Evolutionary conservation across 306 rosid species (phyloP).

Genomic region (Abrus precatorius): DNA sequence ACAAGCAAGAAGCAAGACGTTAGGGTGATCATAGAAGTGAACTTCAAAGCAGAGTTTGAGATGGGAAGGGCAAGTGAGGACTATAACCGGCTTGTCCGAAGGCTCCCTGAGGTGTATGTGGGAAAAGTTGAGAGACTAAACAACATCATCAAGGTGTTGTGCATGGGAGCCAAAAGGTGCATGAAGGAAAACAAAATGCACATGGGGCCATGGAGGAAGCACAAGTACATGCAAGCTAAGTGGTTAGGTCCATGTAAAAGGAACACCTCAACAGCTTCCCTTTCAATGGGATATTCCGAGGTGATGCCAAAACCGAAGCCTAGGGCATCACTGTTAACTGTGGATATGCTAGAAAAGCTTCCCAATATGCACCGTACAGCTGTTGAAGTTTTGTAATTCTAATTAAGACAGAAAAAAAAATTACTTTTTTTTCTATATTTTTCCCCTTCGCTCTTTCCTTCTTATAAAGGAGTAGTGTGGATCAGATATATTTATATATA

Average conservation of each 20-base stretch:
- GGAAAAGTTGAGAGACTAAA: slow-evolving; percentile 80
- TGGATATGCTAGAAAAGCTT: slow-evolving; percentile 71
- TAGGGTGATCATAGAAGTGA: slow-evolving; percentile 78
- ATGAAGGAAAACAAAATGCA: slow-evolving; percentile 84
- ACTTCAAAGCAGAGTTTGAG: slow-evolving; percentile 80
- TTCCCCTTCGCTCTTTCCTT: neutral
- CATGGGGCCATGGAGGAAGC: slow-evolving; percentile 91
- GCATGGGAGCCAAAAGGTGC: slow-evolving; percentile 76
- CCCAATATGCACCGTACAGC: slow-evolving; percentile 60
- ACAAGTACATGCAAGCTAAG: slow-evolving; percentile 75
- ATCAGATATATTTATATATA: neutral
- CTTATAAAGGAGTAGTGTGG: neutral
- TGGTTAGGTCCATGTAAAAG: slow-evolving; percentile 80
- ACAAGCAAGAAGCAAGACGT: slow-evolving; percentile 60
- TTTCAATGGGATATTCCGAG: slow-evolving; percentile 47
- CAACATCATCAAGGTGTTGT: slow-evolving; percentile 64
- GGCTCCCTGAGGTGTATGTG: slow-evolving; percentile 80
- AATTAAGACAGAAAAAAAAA: neutral
- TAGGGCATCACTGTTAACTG: slow-evolving; percentile 76
- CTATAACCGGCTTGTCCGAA: slow-evolving; percentile 62
- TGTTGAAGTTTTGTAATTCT: slow-evolving; percentile 51
- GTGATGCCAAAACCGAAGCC: slow-evolving; percentile 57
- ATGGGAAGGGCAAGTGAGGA: slow-evolving; percentile 71
- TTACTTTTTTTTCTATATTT: neutral
- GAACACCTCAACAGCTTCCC: slow-evolving; percentile 51